Evolutionary conservation across 352 stramenopile species (phyloP).

Genomic region (Globisporangium acanthophoron): DNA sequence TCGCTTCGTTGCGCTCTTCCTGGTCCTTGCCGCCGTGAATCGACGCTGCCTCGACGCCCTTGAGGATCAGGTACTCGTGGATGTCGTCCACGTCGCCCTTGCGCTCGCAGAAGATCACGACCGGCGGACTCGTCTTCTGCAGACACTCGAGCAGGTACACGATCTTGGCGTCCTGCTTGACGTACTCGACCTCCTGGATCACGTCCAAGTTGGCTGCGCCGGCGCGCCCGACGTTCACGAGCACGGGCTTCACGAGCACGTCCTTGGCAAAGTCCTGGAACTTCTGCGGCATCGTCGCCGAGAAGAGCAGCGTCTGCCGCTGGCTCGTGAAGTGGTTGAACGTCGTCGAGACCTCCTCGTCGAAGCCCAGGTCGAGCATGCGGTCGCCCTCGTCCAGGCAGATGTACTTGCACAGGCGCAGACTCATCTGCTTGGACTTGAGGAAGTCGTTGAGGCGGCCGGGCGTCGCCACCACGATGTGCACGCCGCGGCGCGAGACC

Average conservation of each 20-base stretch:
- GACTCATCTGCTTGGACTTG: constrained; percentile 92
- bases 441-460: constrained; percentile 96
- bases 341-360: constrained; percentile 92
- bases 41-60: constrained; percentile 93
- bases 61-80: constrained; percentile 98
- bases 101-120: constrained; percentile 97
- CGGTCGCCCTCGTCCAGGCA: constrained; percentile 98
- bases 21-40: constrained; percentile 99
- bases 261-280: constrained; percentile 99
- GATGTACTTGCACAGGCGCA: constrained; percentile 96
- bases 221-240: constrained; percentile 98
- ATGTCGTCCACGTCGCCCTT: constrained; percentile 99
- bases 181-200: constrained; percentile 99
- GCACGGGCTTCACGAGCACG: constrained; percentile 93
- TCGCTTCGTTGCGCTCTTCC: constrained; percentile 96
- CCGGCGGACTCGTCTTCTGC: constrained; percentile 97
- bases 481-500: constrained; percentile 86
- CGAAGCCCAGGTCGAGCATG: constrained; percentile 96
- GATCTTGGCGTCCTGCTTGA: constrained; percentile 99
- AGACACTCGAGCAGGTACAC: constrained; percentile 98
- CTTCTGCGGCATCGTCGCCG: constrained; percentile 98
- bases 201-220: constrained; percentile 98
- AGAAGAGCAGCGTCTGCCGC: constrained; percentile 98
- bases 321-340: constrained; percentile 98
- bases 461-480: constrained; percentile 97